Percentiles rank a stretch among this genome's conserved stretches.
phyloP scores from a whole-genome alignment of 2,329 filamentous ascomycete species.

The Microdochium bolleyi region DNA sequence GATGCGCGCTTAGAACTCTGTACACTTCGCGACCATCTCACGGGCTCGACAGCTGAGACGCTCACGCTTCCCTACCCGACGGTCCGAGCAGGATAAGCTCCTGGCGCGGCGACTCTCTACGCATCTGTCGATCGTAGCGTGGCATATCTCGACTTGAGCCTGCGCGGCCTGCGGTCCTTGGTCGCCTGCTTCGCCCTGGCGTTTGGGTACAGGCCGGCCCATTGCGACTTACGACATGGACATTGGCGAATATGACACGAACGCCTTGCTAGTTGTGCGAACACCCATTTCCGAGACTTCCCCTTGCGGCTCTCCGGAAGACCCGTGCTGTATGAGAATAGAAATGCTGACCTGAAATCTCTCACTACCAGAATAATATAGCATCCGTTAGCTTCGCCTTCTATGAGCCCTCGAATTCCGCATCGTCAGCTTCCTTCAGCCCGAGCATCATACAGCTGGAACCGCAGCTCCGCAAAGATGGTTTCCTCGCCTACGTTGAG shows the following conservation, averaged over 20 bases:
- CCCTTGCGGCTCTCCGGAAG: too few relatives aligned
- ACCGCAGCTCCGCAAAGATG: slow-evolving; percentile 38
- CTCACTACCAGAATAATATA: slow-evolving; percentile 41
- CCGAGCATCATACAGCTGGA: slow-evolving; percentile 44
- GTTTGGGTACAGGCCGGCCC: background rate
- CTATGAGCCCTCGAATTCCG: slow-evolving; percentile 37
- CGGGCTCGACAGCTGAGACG: background rate
- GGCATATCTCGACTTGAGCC: background rate
- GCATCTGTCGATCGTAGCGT: background rate
- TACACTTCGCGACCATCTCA: background rate
- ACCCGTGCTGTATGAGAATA: background rate
- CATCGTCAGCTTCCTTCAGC: slow-evolving; percentile 34
- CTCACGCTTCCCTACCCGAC: background rate
- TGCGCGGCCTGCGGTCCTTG: too few relatives aligned
- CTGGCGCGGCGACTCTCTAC: background rate
- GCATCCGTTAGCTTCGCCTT: slow-evolving; percentile 45
- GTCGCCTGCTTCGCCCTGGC: too few relatives aligned
- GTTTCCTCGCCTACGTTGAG: slow-evolving; percentile 46
- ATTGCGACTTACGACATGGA: slow-evolving; percentile 37
- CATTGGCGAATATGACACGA: slow-evolving; percentile 55
- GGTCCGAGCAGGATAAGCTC: background rate
- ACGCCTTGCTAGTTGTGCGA: slow-evolving; percentile 50
- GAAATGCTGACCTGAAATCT: slow-evolving; percentile 5
- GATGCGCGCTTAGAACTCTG: background rate
- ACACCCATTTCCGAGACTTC: background rate